Evolutionary conservation across 2,329 filamentous ascomycete species (phyloP).

Genomic region (Aspergillus luchuensis): DNA sequence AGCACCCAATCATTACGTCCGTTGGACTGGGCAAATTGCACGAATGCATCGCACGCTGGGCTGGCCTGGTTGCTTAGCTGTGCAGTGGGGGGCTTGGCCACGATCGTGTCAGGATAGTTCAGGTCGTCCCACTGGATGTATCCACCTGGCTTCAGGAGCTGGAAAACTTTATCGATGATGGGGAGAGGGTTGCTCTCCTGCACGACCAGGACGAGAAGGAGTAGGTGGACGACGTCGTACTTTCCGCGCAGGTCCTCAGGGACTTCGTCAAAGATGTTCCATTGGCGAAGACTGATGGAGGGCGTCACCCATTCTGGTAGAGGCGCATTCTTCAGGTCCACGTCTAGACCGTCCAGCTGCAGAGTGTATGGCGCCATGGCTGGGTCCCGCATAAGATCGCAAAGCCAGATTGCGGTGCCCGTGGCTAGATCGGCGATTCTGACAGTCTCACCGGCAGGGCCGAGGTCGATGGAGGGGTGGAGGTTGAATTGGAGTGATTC

Average conservation of each 20-base stretch:
- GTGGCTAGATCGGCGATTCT: constrained; percentile 4
- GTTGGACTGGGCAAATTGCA: not conserved
- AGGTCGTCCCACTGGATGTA: constrained; percentile 9
- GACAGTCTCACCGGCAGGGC: too few relatives aligned
- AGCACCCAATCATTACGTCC: constrained; percentile 4
- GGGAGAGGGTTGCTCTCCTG: not conserved
- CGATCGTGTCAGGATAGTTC: not conserved
- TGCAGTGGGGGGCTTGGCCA: not conserved
- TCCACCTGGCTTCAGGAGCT: constrained; percentile 3
- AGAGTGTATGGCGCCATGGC: not conserved
- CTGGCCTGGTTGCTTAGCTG: not conserved
- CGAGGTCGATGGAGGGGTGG: constrained; percentile 3
- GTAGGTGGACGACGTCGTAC: constrained; percentile 3
- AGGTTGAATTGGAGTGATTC: constrained; percentile 6
- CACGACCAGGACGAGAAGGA: not conserved
- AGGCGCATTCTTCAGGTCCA: constrained; percentile 6
- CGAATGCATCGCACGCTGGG: not conserved
- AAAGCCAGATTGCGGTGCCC: constrained; percentile 4
- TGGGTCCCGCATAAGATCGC: not conserved
- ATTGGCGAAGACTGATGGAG: not conserved
- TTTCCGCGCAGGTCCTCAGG: not conserved
- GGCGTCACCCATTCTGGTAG: not conserved
- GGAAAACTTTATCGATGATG: not conserved
- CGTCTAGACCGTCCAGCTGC: constrained; percentile 3
- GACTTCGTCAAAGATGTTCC: not conserved